Base-by-base conservation (phyloP, 257 asterid species). In the Nicotiana attenuata region DNA sequence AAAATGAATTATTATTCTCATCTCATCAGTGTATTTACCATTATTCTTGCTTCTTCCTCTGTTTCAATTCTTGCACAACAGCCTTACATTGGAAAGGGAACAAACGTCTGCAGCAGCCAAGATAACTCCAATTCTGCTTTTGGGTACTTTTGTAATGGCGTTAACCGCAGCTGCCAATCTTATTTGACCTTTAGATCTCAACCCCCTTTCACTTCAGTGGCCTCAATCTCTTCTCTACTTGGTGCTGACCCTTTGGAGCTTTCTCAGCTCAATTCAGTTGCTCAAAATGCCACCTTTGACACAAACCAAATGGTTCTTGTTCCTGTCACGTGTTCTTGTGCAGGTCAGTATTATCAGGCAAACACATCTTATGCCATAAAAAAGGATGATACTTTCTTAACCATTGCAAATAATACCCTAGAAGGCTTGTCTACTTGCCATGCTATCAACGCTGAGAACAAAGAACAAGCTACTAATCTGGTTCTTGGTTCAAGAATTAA, bases 121-220 rank as follows among this genome's bases (percentile, higher is more conserved):
- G 84, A 88, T 45, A 82, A 81, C 60, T 83, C 97, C 6, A 82
- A 89, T 29, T 85, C 98, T 38, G 91, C 73, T 71, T 90, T 91
- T 22, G 98, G 99, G 50, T 96, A 96, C 83, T 65, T 83, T 69
- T 94, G 99, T 89, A 96, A 96, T 78, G 99, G 97, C 77, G 33
- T 14, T 16, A 64, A 57, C 82, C 89, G 73, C 22, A 77, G 66
- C 35, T 96, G 98, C 84, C 93, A 87, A 80, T 60, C 99, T 26
- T 96, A 92, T 71, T 94, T 96, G 67, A 91, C 97, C 28, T 94
- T 96, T 95, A 55, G 90, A 64, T 82, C 99, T 2, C 86, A 57
- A 20, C 88, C 95, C 2, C 96, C 97, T 0, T 92, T 53, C 84
- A 22, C 75, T 82, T 71, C 92, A 0, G 90, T 90, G 80, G 55